Evolutionary conservation across 345 rosid species (phyloP).

Genomic region (Eucalyptus curtisii): DNA sequence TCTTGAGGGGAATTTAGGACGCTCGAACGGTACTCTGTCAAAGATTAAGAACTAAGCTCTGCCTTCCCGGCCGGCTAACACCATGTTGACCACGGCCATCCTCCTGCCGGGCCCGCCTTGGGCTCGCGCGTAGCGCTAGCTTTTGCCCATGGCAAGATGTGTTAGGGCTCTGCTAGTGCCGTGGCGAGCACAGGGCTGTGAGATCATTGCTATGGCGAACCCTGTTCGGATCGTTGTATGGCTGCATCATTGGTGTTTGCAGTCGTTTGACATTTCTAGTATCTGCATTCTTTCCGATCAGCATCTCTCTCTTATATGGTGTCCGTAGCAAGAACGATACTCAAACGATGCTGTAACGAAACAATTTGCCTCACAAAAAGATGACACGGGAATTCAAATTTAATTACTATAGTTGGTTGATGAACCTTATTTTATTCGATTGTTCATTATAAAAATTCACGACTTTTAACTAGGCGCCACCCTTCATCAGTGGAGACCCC

Average conservation of each 20-base stretch:
- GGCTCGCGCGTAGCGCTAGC: neutral
- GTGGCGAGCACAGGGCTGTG: neutral
- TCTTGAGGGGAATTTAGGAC: fast-evolving
- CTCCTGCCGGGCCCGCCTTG: too few species aligned
- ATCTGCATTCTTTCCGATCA: neutral
- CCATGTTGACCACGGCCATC: too few species aligned
- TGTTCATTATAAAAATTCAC: neutral
- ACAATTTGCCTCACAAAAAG: neutral
- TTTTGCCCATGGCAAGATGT: fast-evolving
- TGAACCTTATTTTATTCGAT: neutral
- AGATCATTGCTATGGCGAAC: neutral
- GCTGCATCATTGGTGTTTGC: neutral
- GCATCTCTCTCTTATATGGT: neutral
- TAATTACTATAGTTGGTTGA: neutral
- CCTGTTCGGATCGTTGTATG: too few species aligned
- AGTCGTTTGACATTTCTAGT: neutral
- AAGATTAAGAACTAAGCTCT: too few species aligned
- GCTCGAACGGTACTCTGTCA: fast-evolving
- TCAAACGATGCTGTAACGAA: neutral
- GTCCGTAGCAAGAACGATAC: neutral
- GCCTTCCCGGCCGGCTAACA: fast-evolving
- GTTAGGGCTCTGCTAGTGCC: neutral
- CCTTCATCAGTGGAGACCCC: neutral
- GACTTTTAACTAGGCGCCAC: neutral
- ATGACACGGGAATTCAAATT: neutral